phyloP scores from a whole-genome alignment of 148 eudicot genomes.

The Rhododendron henanense region DNA sequence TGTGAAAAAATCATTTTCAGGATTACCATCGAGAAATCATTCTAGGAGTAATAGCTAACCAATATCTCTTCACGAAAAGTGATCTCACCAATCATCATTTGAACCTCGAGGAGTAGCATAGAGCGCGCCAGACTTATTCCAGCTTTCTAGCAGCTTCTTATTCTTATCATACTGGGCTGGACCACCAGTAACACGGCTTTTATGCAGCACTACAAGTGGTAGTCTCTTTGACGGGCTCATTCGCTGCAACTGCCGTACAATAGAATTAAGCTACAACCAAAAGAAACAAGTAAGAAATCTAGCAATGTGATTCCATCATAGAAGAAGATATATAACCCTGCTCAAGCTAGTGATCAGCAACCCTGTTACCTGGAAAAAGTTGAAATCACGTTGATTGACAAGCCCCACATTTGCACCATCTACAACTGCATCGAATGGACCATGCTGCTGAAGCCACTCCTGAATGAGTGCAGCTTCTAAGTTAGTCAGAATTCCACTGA shows the following conservation, averaged over 20 bases:
- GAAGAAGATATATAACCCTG: not conserved
- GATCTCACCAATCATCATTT: constrained; percentile 76
- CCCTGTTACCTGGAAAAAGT: constrained; percentile 45
- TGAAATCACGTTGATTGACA: constrained; percentile 36
- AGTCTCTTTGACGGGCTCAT: constrained; percentile 64
- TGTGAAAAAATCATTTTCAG: not conserved
- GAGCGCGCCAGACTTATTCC: constrained; percentile 69
- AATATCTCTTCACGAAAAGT: constrained; percentile 4
- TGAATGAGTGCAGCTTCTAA: constrained; percentile 29
- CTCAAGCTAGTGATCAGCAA: not conserved
- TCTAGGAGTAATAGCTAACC: not conserved
- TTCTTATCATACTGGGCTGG: constrained; percentile 54
- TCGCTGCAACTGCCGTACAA: constrained; percentile 51
- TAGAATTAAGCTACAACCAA: constrained; percentile 46
- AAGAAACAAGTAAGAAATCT: not conserved
- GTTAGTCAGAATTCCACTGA: constrained; percentile 23
- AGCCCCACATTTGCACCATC: constrained; percentile 90
- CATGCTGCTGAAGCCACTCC: constrained; percentile 81
- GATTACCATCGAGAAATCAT: not conserved
- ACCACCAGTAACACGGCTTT: constrained; percentile 55
- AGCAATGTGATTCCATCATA: not conserved
- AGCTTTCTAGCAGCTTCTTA: constrained; percentile 51
- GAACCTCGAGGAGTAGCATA: constrained; percentile 84
- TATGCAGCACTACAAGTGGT: constrained; percentile 78
- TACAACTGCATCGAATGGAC: constrained; percentile 93